Conservation (phyloP, 139 green algal species). For the Asterochloris erici region DNA sequence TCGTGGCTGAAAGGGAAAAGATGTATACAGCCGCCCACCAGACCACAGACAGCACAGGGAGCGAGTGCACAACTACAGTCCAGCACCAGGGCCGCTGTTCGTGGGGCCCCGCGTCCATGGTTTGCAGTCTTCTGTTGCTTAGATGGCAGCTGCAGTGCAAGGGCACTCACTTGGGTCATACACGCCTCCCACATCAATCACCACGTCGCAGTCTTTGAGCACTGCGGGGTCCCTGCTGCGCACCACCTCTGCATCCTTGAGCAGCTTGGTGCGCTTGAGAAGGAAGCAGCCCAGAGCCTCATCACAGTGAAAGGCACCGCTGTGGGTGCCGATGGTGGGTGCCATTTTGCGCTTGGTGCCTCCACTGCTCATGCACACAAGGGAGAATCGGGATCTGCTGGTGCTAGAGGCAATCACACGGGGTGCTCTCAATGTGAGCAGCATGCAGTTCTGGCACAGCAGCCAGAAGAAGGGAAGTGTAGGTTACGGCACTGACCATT, state of each 20-base stretch:
- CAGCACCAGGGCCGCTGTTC: too few relatives aligned
- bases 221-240: conserved; percentile 75
- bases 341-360: conserved; percentile 22
- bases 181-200: conserved; percentile 91
- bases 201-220: conserved; percentile 71
- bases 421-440: neutral
- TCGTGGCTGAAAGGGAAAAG: too few relatives aligned
- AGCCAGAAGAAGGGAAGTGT: too few relatives aligned
- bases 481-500: too few relatives aligned
- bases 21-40: too few relatives aligned
- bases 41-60: too few relatives aligned
- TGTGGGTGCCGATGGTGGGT: conserved; percentile 81
- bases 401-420: neutral
- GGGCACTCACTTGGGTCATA: conserved; percentile 63
- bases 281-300: conserved; percentile 94
- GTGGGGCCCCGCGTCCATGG: too few relatives aligned
- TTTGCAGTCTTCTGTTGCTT: too few relatives aligned
- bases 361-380: too few relatives aligned
- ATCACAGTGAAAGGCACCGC: conserved; percentile 96
- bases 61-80: too few relatives aligned
- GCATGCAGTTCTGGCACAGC: too few relatives aligned
- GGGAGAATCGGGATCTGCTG: neutral
- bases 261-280: conserved; percentile 60
- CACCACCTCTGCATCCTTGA: conserved; percentile 56
- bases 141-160: neutral